Base-by-base conservation (phyloP, 352 stramenopile species). In the Phytophthora brassicae region DNA sequence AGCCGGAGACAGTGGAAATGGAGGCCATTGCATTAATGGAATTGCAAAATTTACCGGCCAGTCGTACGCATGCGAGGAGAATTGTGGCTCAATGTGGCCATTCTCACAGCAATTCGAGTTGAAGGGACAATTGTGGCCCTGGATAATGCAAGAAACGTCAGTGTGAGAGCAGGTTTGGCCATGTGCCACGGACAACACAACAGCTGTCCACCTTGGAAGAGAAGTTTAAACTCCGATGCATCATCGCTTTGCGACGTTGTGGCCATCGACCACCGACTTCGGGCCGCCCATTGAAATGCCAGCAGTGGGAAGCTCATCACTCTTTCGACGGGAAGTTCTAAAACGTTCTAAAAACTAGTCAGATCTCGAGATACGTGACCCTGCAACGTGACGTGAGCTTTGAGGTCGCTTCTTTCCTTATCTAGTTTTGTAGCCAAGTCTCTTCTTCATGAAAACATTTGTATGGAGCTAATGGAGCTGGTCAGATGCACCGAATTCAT, bases 301-400 rank as follows among this genome's bases (percentile, higher is more conserved):
- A 4, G 26, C 26, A 8, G 26, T 4, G 8, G 26, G n/a, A n/a
- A n/a, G n/a, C n/a, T n/a, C n/a, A n/a, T n/a, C n/a, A n/a, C n/a
- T n/a, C n/a, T n/a, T n/a, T n/a, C n/a, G n/a, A n/a, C n/a, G n/a
- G n/a, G n/a, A n/a, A n/a, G n/a, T n/a, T n/a, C n/a, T n/a, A n/a
- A n/a, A n/a, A 39, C 26, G 31, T 53, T 22, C 47, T 65, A 48
- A 65, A 38, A 20, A 59, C 47, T 65, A 59, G 57, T 46, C 46
- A 64, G 46, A 46, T 31, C 48, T 17, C 22, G 19, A 29, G 16
- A 20, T 20, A 22, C 11, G 46, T 19, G 22, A 11, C 54, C 35
- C 31, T 55, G 55, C 35, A 55, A 46, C 48, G 7, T 16, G 20
- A 5, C 36, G n/a, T 43, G 16, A n/a, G 12, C 3, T 20, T 42